Evolutionary conservation across 2,329 filamentous ascomycete genomes (phyloP).

Genomic region (Xylaria sp.): DNA sequence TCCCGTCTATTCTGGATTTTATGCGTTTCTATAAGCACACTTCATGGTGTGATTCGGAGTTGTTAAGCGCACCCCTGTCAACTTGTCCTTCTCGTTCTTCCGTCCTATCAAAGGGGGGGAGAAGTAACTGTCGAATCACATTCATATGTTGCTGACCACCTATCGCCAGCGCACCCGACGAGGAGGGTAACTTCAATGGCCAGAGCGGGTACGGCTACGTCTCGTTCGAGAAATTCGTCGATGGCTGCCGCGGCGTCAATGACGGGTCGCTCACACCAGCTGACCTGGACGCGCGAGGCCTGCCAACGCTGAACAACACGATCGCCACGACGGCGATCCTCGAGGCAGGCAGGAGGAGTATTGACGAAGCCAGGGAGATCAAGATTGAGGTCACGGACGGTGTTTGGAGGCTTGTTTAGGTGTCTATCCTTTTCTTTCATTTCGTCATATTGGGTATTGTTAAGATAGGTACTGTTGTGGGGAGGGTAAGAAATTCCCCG

Average conservation of each 20-base stretch:
- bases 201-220: conserved; percentile 92
- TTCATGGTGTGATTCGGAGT: too few relatives aligned
- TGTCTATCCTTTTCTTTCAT: not conserved
- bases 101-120: not conserved
- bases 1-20: not conserved
- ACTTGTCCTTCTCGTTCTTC: not conserved
- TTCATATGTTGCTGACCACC: not conserved
- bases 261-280: conserved; percentile 65
- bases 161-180: conserved; percentile 61
- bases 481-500: not conserved
- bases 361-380: conserved; percentile 76
- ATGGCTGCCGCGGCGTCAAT: conserved; percentile 75
- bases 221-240: conserved; percentile 92
- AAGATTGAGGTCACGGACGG: conserved; percentile 64
- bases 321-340: conserved; percentile 88
- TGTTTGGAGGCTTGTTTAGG: conserved; percentile 58
- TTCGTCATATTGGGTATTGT: not conserved
- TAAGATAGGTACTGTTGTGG: not conserved
- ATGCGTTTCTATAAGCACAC: too few relatives aligned
- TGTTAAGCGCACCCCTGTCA: not conserved
- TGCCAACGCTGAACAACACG: conserved; percentile 84
- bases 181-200: conserved; percentile 89
- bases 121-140: not conserved
- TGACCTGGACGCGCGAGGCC: conserved; percentile 70
- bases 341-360: conserved; percentile 75